Evolutionary conservation across 257 asterid species (phyloP).

Genomic region (Solanum clarkiae): DNA sequence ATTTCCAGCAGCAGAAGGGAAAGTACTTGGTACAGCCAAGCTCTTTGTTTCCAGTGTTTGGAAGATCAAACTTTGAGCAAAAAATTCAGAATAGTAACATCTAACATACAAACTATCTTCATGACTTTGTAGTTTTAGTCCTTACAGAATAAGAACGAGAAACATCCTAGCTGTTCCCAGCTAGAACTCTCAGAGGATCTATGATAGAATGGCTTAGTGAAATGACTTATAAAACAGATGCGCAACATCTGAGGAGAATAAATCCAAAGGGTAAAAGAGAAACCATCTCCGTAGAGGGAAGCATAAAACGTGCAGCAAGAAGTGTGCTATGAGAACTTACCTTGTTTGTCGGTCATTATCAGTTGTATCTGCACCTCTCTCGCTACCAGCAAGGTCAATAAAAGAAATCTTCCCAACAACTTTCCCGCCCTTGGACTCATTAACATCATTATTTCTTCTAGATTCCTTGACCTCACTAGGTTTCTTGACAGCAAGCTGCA

Average conservation of each 20-base stretch:
- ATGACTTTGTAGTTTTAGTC: background rate
- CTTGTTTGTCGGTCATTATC: slow-evolving; percentile 99
- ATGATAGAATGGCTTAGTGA: background rate
- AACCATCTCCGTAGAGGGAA: background rate
- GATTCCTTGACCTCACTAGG: slow-evolving; percentile 86
- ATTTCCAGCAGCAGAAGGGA: background rate
- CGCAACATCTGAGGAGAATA: background rate
- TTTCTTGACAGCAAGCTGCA: slow-evolving; percentile 89
- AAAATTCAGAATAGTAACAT: background rate
- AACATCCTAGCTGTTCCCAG: background rate
- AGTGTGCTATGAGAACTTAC: slow-evolving; percentile 26
- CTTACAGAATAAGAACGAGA: background rate
- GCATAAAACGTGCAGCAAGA: background rate
- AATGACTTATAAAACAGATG: background rate
- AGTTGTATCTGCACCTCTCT: slow-evolving; percentile 99
- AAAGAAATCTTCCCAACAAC: slow-evolving; percentile 96
- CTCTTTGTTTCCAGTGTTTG: background rate
- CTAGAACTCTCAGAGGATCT: background rate
- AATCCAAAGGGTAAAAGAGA: background rate
- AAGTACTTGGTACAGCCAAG: background rate
- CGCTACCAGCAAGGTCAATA: slow-evolving; percentile 99
- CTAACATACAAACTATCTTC: background rate
- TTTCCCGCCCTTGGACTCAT: slow-evolving; percentile 69
- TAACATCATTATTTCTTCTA: slow-evolving; percentile 62
- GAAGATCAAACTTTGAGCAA: background rate